These are phyloP conservation scores for Claviceps pusilla DNA, from an alignment of 2,329 filamentous ascomycete species.

Conservation along the genomic window DNA sequence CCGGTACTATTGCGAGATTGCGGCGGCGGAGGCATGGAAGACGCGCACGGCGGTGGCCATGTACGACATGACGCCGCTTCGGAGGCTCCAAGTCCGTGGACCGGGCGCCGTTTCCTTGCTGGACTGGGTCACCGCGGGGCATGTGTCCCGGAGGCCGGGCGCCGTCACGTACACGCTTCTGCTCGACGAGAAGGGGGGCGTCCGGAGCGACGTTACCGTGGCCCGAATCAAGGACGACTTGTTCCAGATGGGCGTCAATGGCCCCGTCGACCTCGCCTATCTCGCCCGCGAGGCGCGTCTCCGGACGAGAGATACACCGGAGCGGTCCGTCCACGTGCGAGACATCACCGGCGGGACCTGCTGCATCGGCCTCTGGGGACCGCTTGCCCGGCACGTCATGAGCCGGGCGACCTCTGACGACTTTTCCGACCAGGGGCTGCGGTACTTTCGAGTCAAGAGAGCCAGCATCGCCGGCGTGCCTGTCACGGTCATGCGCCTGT, in stretches of 20 bases:
- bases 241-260: conserved; percentile 43
- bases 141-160: conserved; percentile 32
- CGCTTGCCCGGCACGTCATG: conserved; percentile 37
- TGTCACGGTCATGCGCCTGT: conserved; percentile 39
- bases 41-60: conserved; percentile 46
- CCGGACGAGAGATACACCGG: conserved; percentile 26
- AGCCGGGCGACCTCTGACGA: conserved; percentile 28
- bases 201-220: conserved; percentile 43
- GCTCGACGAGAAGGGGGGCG: conserved; percentile 35
- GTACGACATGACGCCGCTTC: conserved; percentile 48
- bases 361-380: conserved; percentile 48
- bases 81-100: conserved; percentile 41
- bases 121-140: conserved; percentile 35
- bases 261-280: conserved; percentile 38
- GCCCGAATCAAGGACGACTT: conserved; percentile 32
- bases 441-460: conserved; percentile 34
- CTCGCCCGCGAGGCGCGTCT: conserved; percentile 35
- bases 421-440: conserved; percentile 29
- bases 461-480: conserved; percentile 39
- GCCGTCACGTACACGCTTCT: conserved; percentile 41
- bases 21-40: conserved; percentile 48
- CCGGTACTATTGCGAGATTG: conserved; percentile 40
- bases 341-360: conserved; percentile 47
- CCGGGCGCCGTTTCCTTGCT: conserved; percentile 41
- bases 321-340: conserved; percentile 33